Base-by-base conservation (phyloP, 495 filamentous ascomycete genomes). In the Penicillium paxilli region DNA sequence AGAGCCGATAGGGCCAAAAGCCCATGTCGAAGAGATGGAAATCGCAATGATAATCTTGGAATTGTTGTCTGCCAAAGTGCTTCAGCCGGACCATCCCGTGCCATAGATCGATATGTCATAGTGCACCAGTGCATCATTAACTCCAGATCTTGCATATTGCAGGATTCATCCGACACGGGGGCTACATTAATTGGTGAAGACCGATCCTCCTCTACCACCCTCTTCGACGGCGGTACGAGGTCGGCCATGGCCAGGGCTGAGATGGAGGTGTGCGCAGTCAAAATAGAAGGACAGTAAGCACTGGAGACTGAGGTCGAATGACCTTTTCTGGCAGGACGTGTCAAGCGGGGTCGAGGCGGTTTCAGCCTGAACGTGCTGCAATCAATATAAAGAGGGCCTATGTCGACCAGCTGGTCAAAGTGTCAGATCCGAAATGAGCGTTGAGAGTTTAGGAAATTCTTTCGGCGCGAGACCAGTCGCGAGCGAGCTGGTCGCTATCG, bases 111-210 rank as follows among this genome's bases (percentile, higher is more conserved):
- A 54, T 77, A 78, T 11, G 73, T 77, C 21, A 60, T 63, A 8
- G 71, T 78, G 35, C 70, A 75, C 68, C 73, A 80, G 30, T 78
- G 67, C 63, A 77, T 69, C 70, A 78, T 76, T 20, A 79, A 57
- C 45, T 79, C 75, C 30, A 76, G 60, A 32, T 80, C 77, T 44
- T 70, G 42, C 5, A 67, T 37, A 37, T 57, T 49, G 6, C 59
- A 23, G 8, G 54, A 33, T 3, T 63, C 57, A 32, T 62, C 44
- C 30, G 37, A 24, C 3, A 37, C 33, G 6, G 44, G 22, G 2
- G 17, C 19, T 10, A 22, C 20, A 8, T 42, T n/a, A n/a, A n/a
- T 21, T 23, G 20, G 9, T 20, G 23, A 8, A 17, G 49, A 47
- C 16, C 45, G 37, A 11, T 25, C 19, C 26, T 16, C 46, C 28